These are phyloP conservation scores for Penicillium sp. DNA, from an alignment of 2,329 filamentous ascomycete species.

Conservation along the genomic window DNA sequence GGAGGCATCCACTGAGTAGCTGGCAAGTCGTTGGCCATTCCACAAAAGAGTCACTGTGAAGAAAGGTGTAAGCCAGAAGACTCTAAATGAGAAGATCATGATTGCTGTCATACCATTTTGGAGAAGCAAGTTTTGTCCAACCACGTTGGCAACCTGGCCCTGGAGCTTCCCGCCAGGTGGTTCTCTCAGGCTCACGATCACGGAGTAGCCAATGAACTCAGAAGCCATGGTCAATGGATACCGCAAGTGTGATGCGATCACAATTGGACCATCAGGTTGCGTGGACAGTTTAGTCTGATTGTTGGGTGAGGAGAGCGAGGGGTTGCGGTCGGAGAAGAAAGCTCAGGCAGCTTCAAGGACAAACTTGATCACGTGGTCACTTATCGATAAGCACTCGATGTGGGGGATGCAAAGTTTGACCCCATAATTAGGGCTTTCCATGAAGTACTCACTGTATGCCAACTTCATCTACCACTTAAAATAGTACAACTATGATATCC, in stretches of 20 bases:
- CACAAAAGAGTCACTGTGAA: conserved; percentile 49
- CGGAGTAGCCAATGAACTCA: conserved; percentile 74
- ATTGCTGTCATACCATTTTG: conserved; percentile 62
- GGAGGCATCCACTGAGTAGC: conserved; percentile 58
- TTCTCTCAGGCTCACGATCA: conserved; percentile 69
- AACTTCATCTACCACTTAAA: not conserved
- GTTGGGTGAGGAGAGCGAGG: conserved; percentile 2
- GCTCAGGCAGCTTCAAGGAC: conserved; percentile 19
- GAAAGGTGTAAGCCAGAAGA: conserved; percentile 24
- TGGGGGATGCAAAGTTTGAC: not conserved
- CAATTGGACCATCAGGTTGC: conserved; percentile 3
- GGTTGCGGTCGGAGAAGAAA: conserved; percentile 16
- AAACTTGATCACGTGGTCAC: conserved; percentile 20
- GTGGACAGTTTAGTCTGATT: not conserved
- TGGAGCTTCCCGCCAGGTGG: conserved; percentile 66
- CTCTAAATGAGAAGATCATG: not conserved
- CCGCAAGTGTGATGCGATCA: not conserved
- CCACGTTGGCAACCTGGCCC: conserved; percentile 70
- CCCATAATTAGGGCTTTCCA: not conserved
- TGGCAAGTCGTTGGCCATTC: conserved; percentile 53
- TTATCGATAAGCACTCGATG: conserved; percentile 27
- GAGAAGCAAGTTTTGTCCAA: conserved; percentile 68
- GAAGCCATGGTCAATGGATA: conserved; percentile 56
- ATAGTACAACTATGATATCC: not conserved
- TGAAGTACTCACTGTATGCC: not conserved